Percentiles rank a stretch among this genome's conserved stretches.
phyloP scores from a whole-genome alignment of 2,329 filamentous ascomycete genomes.

The Paecilomyces sp. region DNA sequence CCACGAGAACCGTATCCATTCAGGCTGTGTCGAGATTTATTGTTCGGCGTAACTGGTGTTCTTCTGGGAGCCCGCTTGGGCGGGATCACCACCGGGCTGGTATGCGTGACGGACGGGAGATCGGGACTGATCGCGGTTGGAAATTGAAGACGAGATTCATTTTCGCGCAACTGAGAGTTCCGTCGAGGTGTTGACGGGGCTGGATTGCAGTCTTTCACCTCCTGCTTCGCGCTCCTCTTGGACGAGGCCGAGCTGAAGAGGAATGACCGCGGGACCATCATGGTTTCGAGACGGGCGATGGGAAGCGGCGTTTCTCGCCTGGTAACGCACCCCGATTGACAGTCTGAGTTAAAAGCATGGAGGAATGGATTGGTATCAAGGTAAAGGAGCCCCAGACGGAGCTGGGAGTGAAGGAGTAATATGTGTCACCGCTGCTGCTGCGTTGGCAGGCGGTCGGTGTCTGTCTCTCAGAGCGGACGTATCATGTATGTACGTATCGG shows the following conservation, averaged over 20 bases:
- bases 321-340: constrained; percentile 35
- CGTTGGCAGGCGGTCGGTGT: not conserved
- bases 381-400: not conserved
- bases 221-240: constrained; percentile 12
- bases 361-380: constrained; percentile 2
- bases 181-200: constrained; percentile 2
- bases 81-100: constrained; percentile 29
- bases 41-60: constrained; percentile 8
- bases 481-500: not conserved
- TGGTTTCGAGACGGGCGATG: constrained; percentile 17
- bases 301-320: constrained; percentile 17
- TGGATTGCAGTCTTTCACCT: constrained; percentile 8
- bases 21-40: constrained; percentile 13
- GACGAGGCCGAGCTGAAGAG: constrained; percentile 25
- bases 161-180: not conserved
- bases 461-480: not conserved
- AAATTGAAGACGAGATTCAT: constrained; percentile 9
- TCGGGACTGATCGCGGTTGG: constrained; percentile 5
- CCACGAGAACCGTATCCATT: constrained; percentile 11
- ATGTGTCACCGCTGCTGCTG: not conserved
- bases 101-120: constrained; percentile 11
- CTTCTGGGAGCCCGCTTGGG: constrained; percentile 21
- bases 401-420: not conserved
- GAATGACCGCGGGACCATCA: constrained; percentile 38
- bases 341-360: constrained; percentile 19